phyloP scores from a whole-genome alignment of 2,329 filamentous ascomycete genomes.

The Westerdykella aurantiaca region DNA sequence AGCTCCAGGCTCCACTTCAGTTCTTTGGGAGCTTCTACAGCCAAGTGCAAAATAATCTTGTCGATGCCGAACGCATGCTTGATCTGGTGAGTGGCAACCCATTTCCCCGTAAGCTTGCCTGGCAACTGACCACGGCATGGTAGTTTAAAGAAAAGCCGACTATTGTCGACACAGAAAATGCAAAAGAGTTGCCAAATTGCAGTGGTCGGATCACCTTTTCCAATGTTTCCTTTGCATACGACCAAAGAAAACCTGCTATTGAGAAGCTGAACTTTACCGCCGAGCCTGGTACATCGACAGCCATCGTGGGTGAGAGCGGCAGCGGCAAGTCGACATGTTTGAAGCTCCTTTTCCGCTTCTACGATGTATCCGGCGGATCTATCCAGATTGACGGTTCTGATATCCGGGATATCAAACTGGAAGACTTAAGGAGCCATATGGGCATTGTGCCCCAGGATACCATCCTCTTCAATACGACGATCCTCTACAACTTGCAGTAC shows the following conservation, averaged over 20 bases:
- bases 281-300: constrained; percentile 48
- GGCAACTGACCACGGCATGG: no score
- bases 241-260: constrained; percentile 41
- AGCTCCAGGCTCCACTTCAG: constrained; percentile 16
- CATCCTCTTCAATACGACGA: constrained; percentile 54
- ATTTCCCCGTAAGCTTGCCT: background rate
- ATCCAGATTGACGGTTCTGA: constrained; percentile 53
- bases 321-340: constrained; percentile 54
- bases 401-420: constrained; percentile 51
- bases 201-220: constrained; percentile 9
- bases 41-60: constrained; percentile 16
- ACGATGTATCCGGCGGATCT: constrained; percentile 47
- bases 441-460: constrained; percentile 62
- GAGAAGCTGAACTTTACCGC: constrained; percentile 44
- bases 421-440: constrained; percentile 50
- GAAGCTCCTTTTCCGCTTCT: constrained; percentile 54
- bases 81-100: constrained; percentile 9
- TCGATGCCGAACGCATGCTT: constrained; percentile 18
- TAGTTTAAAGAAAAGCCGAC: constrained; percentile 8
- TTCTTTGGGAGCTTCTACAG: constrained; percentile 20
- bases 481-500: constrained; percentile 59
- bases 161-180: constrained; percentile 5
- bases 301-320: constrained; percentile 55
- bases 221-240: constrained; percentile 16
- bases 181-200: constrained; percentile 2